Base-by-base conservation (phyloP, 331 rosid genomes). In the Saraca asoca region DNA sequence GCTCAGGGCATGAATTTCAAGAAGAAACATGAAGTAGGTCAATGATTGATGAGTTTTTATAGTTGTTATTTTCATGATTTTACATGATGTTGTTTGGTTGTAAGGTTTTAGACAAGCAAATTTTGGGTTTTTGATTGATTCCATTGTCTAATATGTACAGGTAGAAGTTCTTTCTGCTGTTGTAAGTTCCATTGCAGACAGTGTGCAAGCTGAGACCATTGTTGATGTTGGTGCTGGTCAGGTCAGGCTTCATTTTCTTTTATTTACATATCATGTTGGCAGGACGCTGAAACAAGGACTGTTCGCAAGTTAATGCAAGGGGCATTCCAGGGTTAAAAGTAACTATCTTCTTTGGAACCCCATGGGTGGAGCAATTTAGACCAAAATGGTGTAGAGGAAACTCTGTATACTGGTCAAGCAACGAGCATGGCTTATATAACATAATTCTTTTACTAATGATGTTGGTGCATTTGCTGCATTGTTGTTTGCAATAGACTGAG, bases 141-240 rank as follows among this genome's bases (percentile, higher is more conserved):
- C 31, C 31, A 24, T 24, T 24, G 1, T 62, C 57, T 71, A n/a
- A 39, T 45, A 9, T 66, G 59, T 64, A 68, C 85, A 91, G 96
- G 86, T 92, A 54, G 94, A 86, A 84, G 76, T 86, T 62, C 88
- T 92, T 67, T 90, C 97, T 9, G 88, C 88, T 56, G 75, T 87
- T 53, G 83, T 84, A 57, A 81, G 72, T 74, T 76, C 79, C 18
- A 64, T 88, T 60, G 85, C 95, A 39, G 61, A 59, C 64, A 79
- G 80, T 69, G 75, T 82, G 46, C 38, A 66, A 71, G 85, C 90
- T 73, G 72, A 71, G 9, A 72, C 85, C 58, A 78, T 90, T 58
- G 64, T 86, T 66, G 96, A 93, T 75, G 98, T 93, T 66, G 98
- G 98, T 63, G 94, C 98, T 73, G 95, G 98, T 66, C 97, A 93